Evolutionary conservation across 768 basidiomycete genomes (phyloP), one percentile per base, ranked within the genome.

Genomic region (Lactarius trivialis): DNA sequence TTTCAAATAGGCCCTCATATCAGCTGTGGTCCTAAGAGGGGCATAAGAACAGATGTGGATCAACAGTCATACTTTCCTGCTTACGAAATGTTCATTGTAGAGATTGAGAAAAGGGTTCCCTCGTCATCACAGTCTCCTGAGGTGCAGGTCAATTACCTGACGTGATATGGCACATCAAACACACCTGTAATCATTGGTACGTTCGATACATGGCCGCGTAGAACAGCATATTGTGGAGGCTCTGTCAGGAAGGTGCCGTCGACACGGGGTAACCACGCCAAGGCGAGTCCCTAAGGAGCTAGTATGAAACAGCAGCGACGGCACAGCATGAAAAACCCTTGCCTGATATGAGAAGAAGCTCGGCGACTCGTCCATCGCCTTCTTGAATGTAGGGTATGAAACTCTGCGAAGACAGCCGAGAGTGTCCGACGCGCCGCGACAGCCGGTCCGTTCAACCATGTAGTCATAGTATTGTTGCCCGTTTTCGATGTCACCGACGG

Each of bases 101-200:
- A 45, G 7, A 74, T n/a, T 0, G 74, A 61, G 66, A 76, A 76
- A 2, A 74, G 54, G 1, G 84, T 83, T 7, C 84, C 85, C 68
- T 86, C 85, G 55, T 86, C 85, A 55, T 85, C 82, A 63, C 76
- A 77, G 64, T 82, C 77, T 19, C 81, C 81, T 77, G 37, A 2
- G 28, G 65, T 32, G 19, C 49, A 19, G 8, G 32, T 58, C 32
- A 51, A 58, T 21, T 66, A 45, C 1, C 45, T 57, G 14, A 49
- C 28, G 12, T 26, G 15, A 55, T 15, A 32, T 19, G 24, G 28
- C 7, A 12, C 24, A 48, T 26, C 24, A 12, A 43, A 66, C 60
- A 14, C 17, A 66, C 69, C 69, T 26, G 63, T 56, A 15, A 70
- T 65, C 33, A 70, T 51, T 1, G 68, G 70, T 0, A 72, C 64